phyloP scores from a whole-genome alignment of 306 rosid genomes.

The Trichosanthes truncata region DNA sequence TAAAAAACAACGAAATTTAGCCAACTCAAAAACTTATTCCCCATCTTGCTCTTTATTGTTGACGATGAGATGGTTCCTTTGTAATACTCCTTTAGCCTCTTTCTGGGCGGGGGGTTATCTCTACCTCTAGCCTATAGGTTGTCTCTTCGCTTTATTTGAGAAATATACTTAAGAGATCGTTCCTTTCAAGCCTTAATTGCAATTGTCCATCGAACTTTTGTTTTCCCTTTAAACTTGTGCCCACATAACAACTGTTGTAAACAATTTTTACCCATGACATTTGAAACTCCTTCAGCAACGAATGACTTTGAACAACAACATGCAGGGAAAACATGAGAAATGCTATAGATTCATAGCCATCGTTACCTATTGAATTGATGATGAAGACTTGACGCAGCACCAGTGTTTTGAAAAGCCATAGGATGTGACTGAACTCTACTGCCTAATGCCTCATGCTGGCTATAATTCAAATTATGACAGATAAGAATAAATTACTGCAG shows the following conservation, averaged over 20 bases:
- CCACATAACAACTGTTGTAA: neutral
- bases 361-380: conserved; percentile 10
- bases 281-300: neutral
- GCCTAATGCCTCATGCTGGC: conserved; percentile 11
- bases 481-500: neutral
- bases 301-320: neutral
- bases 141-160: neutral
- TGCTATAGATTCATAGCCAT: neutral
- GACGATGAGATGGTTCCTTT: neutral
- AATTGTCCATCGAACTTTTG: neutral
- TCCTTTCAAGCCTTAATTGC: neutral
- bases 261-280: neutral
- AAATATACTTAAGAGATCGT: neutral
- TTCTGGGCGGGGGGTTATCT: neutral
- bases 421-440: conserved; percentile 5
- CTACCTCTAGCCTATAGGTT: neutral
- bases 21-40: neutral
- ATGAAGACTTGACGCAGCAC: conserved; percentile 2
- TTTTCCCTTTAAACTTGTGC: neutral
- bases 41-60: neutral
- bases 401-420: conserved; percentile 3
- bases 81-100: neutral
- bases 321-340: neutral
- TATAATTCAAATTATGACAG: conserved; percentile 1
- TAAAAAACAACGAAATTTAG: neutral